Base-by-base conservation (phyloP, 257 asterid genomes). In the Solanum bukasovii region DNA sequence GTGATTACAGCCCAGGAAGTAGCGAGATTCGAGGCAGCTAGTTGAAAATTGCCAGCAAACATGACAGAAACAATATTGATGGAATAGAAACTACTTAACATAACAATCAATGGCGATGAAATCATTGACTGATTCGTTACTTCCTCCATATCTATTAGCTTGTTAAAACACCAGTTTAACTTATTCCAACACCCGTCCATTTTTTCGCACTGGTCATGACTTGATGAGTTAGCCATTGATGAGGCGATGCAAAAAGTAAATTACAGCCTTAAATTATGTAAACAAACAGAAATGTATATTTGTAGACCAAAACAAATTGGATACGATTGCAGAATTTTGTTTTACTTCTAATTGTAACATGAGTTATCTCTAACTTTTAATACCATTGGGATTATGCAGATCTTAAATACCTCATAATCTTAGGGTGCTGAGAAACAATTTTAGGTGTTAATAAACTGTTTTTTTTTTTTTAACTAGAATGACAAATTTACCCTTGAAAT, bases 1-100 rank as follows among this genome's bases (percentile, higher is more conserved):
- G 9, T 37, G 40, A 37, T 37, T 37, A 37, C 40, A 37, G 9
- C 40, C 40, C 40, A 37, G 9, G 40, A 37, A 37, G 40, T 37
- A 37, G 40, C 40, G 40, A 37, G 40, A 37, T 37, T 37, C 10
- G 42, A 38, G 42, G 42, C 42, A 37, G 40, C 99, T 14, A 96
- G 95, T 38, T 93, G 91, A 88, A 93, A 4, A 40, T 40, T 40
- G 44, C 99, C 99, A 78, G 94, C 97, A 84, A 93, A 96, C 99
- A 96, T 95, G 33, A 96, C 98, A 3, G 99, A 94, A 63, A 92
- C 92, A 2, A 94, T 87, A 46, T 95, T 96, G 82, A 95, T 92
- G 42, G 90, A 92, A 52, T 91, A 92, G 59, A 92, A 92, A 13
- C 93, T 83, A 33, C 89, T 91, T 74, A 91, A 93, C 0, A 96